Evolutionary conservation across 2,329 filamentous ascomycete species (phyloP).

Genomic region (Phyllachora maydis): DNA sequence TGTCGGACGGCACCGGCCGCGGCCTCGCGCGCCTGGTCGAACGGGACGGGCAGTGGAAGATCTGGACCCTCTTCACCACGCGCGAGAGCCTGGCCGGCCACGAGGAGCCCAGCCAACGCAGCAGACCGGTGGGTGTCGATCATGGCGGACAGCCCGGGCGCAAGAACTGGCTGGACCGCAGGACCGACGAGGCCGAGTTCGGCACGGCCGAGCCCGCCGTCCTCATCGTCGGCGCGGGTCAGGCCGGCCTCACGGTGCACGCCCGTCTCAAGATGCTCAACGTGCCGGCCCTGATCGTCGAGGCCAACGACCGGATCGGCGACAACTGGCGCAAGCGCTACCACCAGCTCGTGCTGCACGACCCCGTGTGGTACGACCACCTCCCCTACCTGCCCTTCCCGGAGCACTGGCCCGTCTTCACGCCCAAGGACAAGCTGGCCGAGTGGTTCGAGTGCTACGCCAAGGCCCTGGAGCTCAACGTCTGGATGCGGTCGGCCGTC

Average conservation of each 20-base stretch:
- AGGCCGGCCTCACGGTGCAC: conserved; percentile 27
- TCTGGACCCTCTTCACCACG: conserved; percentile 32
- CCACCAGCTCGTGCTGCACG: conserved; percentile 35
- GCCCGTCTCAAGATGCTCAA: conserved; percentile 33
- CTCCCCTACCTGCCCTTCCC: conserved; percentile 42
- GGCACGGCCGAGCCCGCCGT: conserved; percentile 25
- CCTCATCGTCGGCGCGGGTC: conserved; percentile 34
- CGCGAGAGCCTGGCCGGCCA: conserved; percentile 21
- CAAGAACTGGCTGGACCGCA: conserved; percentile 30
- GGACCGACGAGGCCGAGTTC: conserved; percentile 23
- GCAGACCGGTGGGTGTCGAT: conserved; percentile 23
- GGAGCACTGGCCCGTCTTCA: conserved; percentile 41
- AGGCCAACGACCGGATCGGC: conserved; percentile 26
- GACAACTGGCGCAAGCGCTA: conserved; percentile 42
- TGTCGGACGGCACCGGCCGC: conserved; percentile 21
- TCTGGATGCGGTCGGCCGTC: conserved; percentile 34
- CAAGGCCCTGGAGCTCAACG: conserved; percentile 38
- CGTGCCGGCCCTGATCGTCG: conserved; percentile 28
- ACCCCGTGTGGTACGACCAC: conserved; percentile 36
- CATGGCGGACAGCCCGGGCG: conserved; percentile 22
- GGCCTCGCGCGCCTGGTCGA: conserved; percentile 25
- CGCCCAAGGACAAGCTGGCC: conserved; percentile 45
- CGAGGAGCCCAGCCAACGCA: conserved; percentile 17
- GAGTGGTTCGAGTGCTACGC: conserved; percentile 45
- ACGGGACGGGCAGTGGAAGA: conserved; percentile 23